These are phyloP conservation scores for Nigrospora oryzae DNA, from an alignment of 2,329 filamentous ascomycete genomes.

Conservation along the genomic window DNA sequence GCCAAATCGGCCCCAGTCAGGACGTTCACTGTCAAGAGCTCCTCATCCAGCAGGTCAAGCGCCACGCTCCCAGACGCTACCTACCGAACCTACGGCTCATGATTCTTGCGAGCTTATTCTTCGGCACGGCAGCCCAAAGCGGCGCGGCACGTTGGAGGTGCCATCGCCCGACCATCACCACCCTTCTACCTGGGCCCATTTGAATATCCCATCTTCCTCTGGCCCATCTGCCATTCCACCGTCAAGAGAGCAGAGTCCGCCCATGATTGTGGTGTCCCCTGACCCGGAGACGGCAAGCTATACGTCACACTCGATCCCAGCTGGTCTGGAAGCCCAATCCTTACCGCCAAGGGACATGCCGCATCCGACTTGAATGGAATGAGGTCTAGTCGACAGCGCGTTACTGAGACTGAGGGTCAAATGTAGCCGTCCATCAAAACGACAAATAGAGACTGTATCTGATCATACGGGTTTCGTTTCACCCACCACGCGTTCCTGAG, in stretches of 20 bases:
- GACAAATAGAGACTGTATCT: too few relatives aligned
- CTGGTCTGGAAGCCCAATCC: too few relatives aligned
- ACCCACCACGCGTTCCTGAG: too few relatives aligned
- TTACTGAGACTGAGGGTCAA: too few relatives aligned
- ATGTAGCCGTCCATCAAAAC: too few relatives aligned
- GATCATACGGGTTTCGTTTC: too few relatives aligned
- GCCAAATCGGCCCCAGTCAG: constrained; percentile 9
- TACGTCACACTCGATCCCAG: too few relatives aligned
- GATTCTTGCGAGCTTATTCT: not conserved
- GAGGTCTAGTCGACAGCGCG: too few relatives aligned
- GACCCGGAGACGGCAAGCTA: not conserved
- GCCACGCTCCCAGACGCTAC: constrained; percentile 11
- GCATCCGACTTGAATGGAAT: too few relatives aligned
- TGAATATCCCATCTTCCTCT: not conserved
- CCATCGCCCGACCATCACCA: constrained; percentile 10
- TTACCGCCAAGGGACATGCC: too few relatives aligned
- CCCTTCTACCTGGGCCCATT: constrained; percentile 5
- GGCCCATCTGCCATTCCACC: constrained; percentile 1
- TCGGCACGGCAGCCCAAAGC: constrained; percentile 1
- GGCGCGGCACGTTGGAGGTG: constrained; percentile 23
- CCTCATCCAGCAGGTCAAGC: constrained; percentile 8
- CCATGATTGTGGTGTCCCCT: constrained; percentile 12
- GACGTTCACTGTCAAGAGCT: constrained; percentile 5
- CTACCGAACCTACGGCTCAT: constrained; percentile 1
- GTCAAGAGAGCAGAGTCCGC: not conserved